These are phyloP conservation scores for Phytophthora idaei DNA, from an alignment of 352 stramenopile genomes.

Conservation along the genomic window DNA sequence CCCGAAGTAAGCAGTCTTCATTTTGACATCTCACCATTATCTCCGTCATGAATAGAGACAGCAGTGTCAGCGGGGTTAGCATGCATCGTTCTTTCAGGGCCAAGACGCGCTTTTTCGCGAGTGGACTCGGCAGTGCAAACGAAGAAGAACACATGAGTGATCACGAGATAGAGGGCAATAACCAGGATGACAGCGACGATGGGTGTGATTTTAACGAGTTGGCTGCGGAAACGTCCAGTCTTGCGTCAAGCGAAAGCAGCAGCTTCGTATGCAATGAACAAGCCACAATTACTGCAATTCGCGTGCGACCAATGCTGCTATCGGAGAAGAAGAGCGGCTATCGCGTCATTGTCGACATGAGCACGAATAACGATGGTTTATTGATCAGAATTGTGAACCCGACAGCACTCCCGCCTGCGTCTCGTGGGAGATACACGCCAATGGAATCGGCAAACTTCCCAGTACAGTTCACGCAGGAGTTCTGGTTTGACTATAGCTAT, in stretches of 20 bases:
- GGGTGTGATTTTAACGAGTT: slow-evolving; percentile 26
- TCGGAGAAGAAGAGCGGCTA: slow-evolving; percentile 67
- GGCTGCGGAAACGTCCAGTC: slow-evolving; percentile 33
- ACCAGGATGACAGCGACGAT: slow-evolving; percentile 23
- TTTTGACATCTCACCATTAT: slow-evolving; percentile 11
- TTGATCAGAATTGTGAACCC: slow-evolving; percentile 71
- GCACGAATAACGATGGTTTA: slow-evolving; percentile 31
- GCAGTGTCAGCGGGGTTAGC: neutral
- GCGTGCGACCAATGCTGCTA: slow-evolving; percentile 70
- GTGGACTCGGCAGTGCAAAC: neutral
- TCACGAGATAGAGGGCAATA: slow-evolving; percentile 20
- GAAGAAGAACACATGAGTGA: slow-evolving; percentile 9
- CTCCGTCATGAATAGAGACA: slow-evolving; percentile 21
- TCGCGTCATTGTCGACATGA: slow-evolving; percentile 68
- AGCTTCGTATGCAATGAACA: slow-evolving; percentile 32
- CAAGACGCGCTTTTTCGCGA: slow-evolving; percentile 9
- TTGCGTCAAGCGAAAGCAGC: slow-evolving; percentile 29
- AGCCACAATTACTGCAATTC: slow-evolving; percentile 73
- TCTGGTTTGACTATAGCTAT: slow-evolving; percentile 73
- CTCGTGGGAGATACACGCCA: neutral
- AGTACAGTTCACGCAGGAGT: slow-evolving; percentile 73
- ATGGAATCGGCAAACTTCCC: slow-evolving; percentile 22
- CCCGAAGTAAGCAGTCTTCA: neutral
- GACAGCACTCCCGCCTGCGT: slow-evolving; percentile 33
- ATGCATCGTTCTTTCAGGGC: neutral